A percentile compares a stretch with the other conserved stretches of the same genome.
Conservation (phyloP, 805 yeast genomes). For the Candida chauliodis region DNA sequence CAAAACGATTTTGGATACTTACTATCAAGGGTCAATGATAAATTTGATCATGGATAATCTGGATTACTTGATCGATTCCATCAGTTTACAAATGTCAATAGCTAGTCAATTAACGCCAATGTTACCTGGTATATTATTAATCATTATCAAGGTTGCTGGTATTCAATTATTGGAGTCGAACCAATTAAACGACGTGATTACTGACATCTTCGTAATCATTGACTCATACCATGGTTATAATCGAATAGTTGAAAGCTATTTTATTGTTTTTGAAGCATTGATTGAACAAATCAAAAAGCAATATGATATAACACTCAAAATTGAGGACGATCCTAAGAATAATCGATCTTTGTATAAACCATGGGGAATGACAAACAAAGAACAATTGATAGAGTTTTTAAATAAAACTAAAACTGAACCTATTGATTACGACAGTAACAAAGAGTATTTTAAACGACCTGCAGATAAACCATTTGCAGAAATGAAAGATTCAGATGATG, state of each 20-base stretch:
- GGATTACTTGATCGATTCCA: constrained; percentile 77
- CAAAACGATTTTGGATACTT: constrained; percentile 43
- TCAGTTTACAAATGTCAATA: constrained; percentile 67
- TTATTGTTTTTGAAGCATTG: constrained; percentile 63
- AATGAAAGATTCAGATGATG: constrained; percentile 27
- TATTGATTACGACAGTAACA: constrained; percentile 28
- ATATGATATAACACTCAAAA: constrained; percentile 8
- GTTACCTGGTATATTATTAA: constrained; percentile 64
- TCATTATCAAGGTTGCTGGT: constrained; percentile 71
- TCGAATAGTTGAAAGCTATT: constrained; percentile 66
- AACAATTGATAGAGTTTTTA: constrained; percentile 44
- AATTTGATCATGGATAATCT: constrained; percentile 60
- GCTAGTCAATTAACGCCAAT: constrained; percentile 68
- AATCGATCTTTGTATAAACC: constrained; percentile 38
- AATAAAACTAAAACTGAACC: constrained; percentile 23
- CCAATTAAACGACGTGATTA: constrained; percentile 69
- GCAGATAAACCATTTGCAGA: constrained; percentile 35
- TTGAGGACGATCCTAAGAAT: constrained; percentile 1
- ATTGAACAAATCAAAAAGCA: constrained; percentile 35
- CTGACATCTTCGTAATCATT: constrained; percentile 69
- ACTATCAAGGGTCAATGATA: constrained; percentile 51
- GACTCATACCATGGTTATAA: constrained; percentile 86
- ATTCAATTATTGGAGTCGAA: constrained; percentile 48
- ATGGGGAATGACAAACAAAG: constrained; percentile 54
- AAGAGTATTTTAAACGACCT: constrained; percentile 35